These are phyloP conservation scores for Urochloa ruziziensis DNA, from an alignment of 176 grass and related monocot species.

Conservation along the genomic window DNA sequence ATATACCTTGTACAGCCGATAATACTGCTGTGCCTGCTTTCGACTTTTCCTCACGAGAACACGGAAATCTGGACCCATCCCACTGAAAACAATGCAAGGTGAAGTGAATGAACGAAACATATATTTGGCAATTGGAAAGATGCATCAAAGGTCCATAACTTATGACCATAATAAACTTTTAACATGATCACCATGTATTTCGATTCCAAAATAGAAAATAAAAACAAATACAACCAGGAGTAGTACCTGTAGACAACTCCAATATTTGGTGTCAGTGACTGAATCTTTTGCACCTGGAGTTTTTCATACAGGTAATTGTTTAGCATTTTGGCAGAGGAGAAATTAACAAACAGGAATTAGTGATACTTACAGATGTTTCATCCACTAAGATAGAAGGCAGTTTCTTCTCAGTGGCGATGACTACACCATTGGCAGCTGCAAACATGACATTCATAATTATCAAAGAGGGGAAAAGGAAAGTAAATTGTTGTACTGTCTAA, in stretches of 20 bases:
- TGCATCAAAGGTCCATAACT: background rate
- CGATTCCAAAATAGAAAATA: background rate
- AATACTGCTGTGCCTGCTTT: constrained; percentile 86
- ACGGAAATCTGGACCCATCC: constrained; percentile 91
- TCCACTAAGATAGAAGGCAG: constrained; percentile 83
- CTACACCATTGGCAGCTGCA: constrained; percentile 81
- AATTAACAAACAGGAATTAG: background rate
- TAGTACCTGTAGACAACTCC: constrained; percentile 88
- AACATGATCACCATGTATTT: background rate
- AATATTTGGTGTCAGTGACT: constrained; percentile 86
- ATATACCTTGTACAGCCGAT: constrained; percentile 77
- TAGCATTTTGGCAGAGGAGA: background rate
- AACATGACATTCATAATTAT: constrained; percentile 23
- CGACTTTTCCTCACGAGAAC: constrained; percentile 87
- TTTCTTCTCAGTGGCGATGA: constrained; percentile 85
- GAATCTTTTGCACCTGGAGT: constrained; percentile 93
- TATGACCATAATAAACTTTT: background rate
- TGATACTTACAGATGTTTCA: constrained; percentile 69
- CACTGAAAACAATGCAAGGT: constrained; percentile 51
- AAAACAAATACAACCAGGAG: constrained; percentile 13
- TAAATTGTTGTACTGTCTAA: background rate
- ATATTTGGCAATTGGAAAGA: background rate
- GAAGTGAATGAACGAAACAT: constrained; percentile 10
- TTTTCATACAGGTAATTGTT: constrained; percentile 15
- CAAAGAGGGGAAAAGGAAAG: background rate